phyloP scores from a whole-genome alignment of 2,329 filamentous ascomycete species.

The Metarhizium brunneum region DNA sequence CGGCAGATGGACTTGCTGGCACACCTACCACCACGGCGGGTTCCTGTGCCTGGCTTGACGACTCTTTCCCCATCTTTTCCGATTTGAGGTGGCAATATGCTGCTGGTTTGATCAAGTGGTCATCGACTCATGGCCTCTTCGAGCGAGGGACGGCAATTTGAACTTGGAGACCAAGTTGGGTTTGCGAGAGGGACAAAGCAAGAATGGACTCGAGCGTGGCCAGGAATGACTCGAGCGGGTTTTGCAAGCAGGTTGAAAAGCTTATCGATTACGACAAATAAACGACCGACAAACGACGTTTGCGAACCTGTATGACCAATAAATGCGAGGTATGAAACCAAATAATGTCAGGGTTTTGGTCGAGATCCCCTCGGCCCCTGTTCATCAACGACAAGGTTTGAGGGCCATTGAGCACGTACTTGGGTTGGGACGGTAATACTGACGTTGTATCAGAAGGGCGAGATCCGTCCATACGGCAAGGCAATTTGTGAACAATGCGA shows the following conservation, averaged over 20 bases:
- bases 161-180: neutral
- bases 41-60: neutral
- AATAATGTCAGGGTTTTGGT: neutral
- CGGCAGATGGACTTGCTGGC: slow-evolving; percentile 1
- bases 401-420: too few relatives aligned
- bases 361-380: too few relatives aligned
- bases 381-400: too few relatives aligned
- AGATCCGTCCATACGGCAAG: too few relatives aligned
- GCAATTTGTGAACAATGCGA: too few relatives aligned
- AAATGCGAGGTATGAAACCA: neutral
- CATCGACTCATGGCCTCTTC: neutral
- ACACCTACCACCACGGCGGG: neutral
- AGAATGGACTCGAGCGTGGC: neutral
- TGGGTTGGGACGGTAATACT: too few relatives aligned
- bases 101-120: neutral
- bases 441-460: too few relatives aligned
- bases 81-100: neutral
- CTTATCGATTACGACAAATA: neutral
- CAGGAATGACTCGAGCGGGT: neutral
- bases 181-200: neutral
- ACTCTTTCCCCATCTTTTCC: neutral
- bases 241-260: neutral
- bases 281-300: neutral
- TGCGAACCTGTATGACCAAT: neutral
- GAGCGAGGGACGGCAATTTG: neutral